Evolutionary conservation across 2,329 filamentous ascomycete species (phyloP).

Genomic region (Monilinia laxa): DNA sequence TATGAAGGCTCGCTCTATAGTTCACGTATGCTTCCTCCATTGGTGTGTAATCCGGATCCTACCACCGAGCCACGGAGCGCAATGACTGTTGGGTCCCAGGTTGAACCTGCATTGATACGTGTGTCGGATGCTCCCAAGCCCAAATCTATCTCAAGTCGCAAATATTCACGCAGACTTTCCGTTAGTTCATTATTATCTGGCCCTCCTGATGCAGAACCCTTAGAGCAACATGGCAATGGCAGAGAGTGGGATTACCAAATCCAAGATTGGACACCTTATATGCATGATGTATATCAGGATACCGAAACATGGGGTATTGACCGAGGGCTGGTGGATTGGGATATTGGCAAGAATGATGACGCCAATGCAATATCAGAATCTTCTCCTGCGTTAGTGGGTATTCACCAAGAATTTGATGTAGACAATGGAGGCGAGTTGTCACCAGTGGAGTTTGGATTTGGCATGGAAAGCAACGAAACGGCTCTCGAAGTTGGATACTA

Average conservation of each 20-base stretch:
- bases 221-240: slow-evolving; percentile 17
- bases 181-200: slow-evolving; percentile 64
- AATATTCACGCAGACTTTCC: slow-evolving; percentile 55
- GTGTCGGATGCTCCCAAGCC: background rate
- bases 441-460: slow-evolving; percentile 49
- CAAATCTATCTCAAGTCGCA: background rate
- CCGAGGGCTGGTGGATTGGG: slow-evolving; percentile 65
- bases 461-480: slow-evolving; percentile 49
- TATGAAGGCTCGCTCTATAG: slow-evolving; percentile 22
- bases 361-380: slow-evolving; percentile 58
- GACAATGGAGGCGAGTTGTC: slow-evolving; percentile 37
- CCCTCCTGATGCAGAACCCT: slow-evolving; percentile 41
- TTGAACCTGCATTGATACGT: background rate
- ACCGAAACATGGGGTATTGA: slow-evolving; percentile 67
- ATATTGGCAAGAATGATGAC: slow-evolving; percentile 71
- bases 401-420: slow-evolving; percentile 37
- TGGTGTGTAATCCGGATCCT: background rate
- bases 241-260: slow-evolving; percentile 15
- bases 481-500: slow-evolving; percentile 68
- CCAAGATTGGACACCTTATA: slow-evolving; percentile 14
- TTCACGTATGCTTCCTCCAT: slow-evolving; percentile 18
- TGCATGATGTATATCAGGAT: slow-evolving; percentile 38
- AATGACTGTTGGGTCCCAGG: background rate
- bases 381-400: slow-evolving; percentile 40
- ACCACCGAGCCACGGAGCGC: background rate